Conservation (phyloP, 2,329 filamentous ascomycete genomes). For the Polytolypa hystricis region DNA sequence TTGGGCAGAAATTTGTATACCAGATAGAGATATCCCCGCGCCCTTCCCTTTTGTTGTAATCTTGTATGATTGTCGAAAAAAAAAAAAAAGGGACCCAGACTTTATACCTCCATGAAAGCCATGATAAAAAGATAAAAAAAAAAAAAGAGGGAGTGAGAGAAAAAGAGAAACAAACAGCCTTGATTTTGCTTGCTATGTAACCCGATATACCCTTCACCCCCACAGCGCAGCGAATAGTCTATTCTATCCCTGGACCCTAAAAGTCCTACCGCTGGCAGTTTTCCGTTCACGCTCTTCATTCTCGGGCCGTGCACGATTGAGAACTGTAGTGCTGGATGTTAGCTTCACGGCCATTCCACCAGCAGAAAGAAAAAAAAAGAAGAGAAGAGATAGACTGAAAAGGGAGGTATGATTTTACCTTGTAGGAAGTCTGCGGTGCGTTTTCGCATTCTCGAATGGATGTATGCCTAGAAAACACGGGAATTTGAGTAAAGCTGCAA, state of each 20-base stretch:
- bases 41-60: background rate
- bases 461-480: constrained; percentile 62
- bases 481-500: constrained; percentile 2
- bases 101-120: background rate
- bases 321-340: constrained; percentile 47
- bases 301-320: constrained; percentile 88
- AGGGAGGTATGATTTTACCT: constrained; percentile 45
- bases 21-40: too few relatives aligned
- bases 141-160: background rate
- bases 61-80: background rate
- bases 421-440: constrained; percentile 97
- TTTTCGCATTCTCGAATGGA: constrained; percentile 95
- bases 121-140: background rate
- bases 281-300: constrained; percentile 96
- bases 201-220: too few relatives aligned
- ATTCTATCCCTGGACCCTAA: constrained; percentile 50
- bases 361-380: background rate
- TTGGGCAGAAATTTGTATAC: too few relatives aligned
- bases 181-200: background rate
- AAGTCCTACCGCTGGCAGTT: constrained; percentile 91
- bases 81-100: background rate
- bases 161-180: constrained; percentile 11
- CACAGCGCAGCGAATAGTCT: too few relatives aligned
- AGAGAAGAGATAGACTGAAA: background rate
- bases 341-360: too few relatives aligned